These are phyloP conservation scores for Starmerella apis DNA, from an alignment of 805 yeast species.

Conservation along the genomic window DNA sequence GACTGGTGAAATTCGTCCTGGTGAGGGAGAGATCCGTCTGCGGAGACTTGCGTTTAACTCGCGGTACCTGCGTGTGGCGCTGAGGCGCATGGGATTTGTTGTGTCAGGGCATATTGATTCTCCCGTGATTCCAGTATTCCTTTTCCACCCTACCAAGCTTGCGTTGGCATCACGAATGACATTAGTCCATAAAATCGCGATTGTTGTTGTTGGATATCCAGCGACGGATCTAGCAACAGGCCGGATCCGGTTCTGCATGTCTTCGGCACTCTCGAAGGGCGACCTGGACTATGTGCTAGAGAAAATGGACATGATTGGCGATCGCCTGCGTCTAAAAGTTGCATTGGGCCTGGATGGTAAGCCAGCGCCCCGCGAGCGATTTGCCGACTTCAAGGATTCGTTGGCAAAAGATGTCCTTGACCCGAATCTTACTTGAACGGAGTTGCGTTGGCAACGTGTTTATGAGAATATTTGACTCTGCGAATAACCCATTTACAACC, in stretches of 20 bases:
- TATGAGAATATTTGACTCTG: not conserved
- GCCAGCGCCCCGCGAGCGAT: constrained; percentile 22
- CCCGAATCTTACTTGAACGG: constrained; percentile 16
- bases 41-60: constrained; percentile 93
- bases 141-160: constrained; percentile 89
- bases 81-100: constrained; percentile 85
- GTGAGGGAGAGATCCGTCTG: constrained; percentile 85
- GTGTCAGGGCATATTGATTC: constrained; percentile 93
- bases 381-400: constrained; percentile 27
- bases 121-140: constrained; percentile 82
- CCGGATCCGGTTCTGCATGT: constrained; percentile 85
- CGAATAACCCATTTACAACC: not conserved
- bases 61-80: constrained; percentile 79
- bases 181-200: constrained; percentile 72
- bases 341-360: constrained; percentile 21
- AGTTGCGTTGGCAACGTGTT: not conserved
- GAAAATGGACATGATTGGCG: constrained; percentile 23
- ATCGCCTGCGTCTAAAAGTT: constrained; percentile 22
- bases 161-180: constrained; percentile 80
- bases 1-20: constrained; percentile 72
- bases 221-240: constrained; percentile 89
- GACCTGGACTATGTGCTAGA: constrained; percentile 55
- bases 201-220: constrained; percentile 94
- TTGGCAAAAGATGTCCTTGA: constrained; percentile 29
- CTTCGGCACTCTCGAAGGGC: constrained; percentile 83